Evolutionary conservation across 495 filamentous ascomycete genomes (phyloP), one percentile per base, ranked within the genome.

Genomic region (Penicillium ochrochloron): DNA sequence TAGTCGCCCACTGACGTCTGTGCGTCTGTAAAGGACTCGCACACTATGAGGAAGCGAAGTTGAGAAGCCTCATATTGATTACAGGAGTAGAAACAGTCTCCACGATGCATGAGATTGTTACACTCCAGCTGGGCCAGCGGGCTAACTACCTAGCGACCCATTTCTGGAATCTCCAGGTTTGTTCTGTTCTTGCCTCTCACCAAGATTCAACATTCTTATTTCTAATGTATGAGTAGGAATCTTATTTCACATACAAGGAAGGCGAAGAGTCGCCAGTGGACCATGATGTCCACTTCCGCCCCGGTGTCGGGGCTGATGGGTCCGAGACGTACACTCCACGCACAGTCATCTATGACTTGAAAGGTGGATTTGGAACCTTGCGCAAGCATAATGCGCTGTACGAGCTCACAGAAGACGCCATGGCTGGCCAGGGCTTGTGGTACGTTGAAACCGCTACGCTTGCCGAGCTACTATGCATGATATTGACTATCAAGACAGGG

Each of bases 71-170:
- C 21, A 25, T 48, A 21, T 31, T 17, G 25, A 52, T 56, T 19
- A 48, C 44, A 11, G 14, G n/a, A 37, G 19, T 5, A 25, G 35
- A 6, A 41, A 17, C 37, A 14, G 41, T 58, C 59, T 19, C 42
- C 29, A 52, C 29, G 68, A 99, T 99, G 95, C 93, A 96, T 79
- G 95, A 99, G 74, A 93, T 98, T 63, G 83, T 99, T 61, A 97
- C 95, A 2, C 78, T 98, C 48, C 95, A 99, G 79, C 85, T 98
- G 58, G 95, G 95, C 42, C 92, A 97, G 69, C 88, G 89, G 72
- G 91, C 89, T 70, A 99, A 99, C 78, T 96, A 97, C 69, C 75
- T 97, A 31, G 93, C 90, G n/a, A 97, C 92, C 0, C 95, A 99
- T 80, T 98, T 97, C 74, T 99, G 96, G 96, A 99, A 99, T 69